Base-by-base conservation (phyloP, 2,329 filamentous ascomycete genomes). In the Alternaria sp. region DNA sequence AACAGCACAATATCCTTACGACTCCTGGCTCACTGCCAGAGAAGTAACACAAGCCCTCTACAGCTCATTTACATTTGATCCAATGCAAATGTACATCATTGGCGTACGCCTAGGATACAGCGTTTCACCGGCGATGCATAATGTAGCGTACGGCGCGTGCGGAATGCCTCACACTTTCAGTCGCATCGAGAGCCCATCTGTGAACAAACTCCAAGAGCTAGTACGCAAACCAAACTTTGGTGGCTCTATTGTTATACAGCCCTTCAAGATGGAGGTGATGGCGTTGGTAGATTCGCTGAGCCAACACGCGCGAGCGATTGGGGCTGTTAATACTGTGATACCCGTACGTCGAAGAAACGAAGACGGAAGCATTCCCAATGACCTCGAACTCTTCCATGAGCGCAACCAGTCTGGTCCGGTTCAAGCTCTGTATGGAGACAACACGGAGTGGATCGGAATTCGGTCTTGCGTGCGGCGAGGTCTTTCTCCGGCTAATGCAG, bases 391-490 rank as follows among this genome's bases (percentile, higher is more conserved):
- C n/a, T 80, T 83, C 44, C 80, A 83, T 30, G 83, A 88, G 44
- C 84, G 88, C 59, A 89, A 89, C 63, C 84, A 87, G 43, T 84
- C 88, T 1, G 90, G 91, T 0, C 86, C 88, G 0, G 86, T 92
- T 7, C 85, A 86, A 62, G 89, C 88, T 0, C 81, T 93, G 0
- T 91, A 92, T 63, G 91, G 91, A 1, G 90, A 93, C 59, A 94
- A 94, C 61, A 93, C 91, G 0, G 91, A 94, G 74, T 94, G 91
- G 89, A 90, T 93, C 34, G 91, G 91, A 5, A 91, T 94, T 42
- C 83, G 89, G 54, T 90, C 89, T 3, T 93, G 90, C 71, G 86
- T 94, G 42, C 85, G 88, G 6, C 84, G 90, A 32, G 90, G 90
- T 2, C 81, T 93, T 2, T 93, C 91, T 0, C 91, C 91, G 0